Percentiles rank a stretch among this genome's conserved stretches.
Evolutionary conservation across 139 green algal genomes (phyloP).

Genomic region (Tetradesmus lagerheimii): DNA sequence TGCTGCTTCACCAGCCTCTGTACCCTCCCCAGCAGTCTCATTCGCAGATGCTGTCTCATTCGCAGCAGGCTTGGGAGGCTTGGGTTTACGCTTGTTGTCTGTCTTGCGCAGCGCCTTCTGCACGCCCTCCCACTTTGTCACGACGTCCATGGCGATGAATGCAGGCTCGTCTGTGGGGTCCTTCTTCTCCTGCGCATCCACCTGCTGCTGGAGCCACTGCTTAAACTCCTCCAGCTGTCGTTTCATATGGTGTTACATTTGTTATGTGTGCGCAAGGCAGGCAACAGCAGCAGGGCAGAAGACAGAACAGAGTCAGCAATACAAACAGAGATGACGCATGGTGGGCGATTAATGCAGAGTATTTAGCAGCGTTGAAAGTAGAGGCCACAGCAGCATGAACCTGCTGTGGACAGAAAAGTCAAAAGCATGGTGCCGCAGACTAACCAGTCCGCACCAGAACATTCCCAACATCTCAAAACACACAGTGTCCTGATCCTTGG

Average conservation of each 20-base stretch:
- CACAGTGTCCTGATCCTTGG: too few species aligned
- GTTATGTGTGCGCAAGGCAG: not conserved
- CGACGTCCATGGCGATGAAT: slow-evolving; percentile 63
- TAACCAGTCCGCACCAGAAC: too few species aligned
- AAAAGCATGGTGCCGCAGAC: too few species aligned
- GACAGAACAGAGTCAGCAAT: not conserved
- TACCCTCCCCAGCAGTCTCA: not conserved
- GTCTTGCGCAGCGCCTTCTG: slow-evolving; percentile 70
- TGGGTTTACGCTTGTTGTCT: slow-evolving; percentile 79
- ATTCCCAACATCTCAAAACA: too few species aligned
- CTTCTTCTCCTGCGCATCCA: slow-evolving; percentile 73
- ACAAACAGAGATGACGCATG: too few species aligned
- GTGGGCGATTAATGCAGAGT: not conserved
- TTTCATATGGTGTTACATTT: too few species aligned
- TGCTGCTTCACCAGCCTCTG: not conserved
- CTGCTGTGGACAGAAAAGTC: too few species aligned
- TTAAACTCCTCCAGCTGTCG: slow-evolving; percentile 69
- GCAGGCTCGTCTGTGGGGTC: slow-evolving; percentile 74
- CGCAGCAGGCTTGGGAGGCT: slow-evolving; percentile 54
- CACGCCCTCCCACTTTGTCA: slow-evolving; percentile 50
- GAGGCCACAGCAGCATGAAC: too few species aligned
- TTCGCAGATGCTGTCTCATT: slow-evolving; percentile 29
- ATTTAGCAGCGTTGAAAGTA: too few species aligned
- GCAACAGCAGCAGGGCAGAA: not conserved
- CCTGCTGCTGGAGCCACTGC: slow-evolving; percentile 73